A percentile compares a stretch with the other conserved stretches of the same genome.
These are phyloP conservation scores for Phytophthora aleatoria DNA, from an alignment of 352 stramenopile genomes.

Conservation along the genomic window DNA sequence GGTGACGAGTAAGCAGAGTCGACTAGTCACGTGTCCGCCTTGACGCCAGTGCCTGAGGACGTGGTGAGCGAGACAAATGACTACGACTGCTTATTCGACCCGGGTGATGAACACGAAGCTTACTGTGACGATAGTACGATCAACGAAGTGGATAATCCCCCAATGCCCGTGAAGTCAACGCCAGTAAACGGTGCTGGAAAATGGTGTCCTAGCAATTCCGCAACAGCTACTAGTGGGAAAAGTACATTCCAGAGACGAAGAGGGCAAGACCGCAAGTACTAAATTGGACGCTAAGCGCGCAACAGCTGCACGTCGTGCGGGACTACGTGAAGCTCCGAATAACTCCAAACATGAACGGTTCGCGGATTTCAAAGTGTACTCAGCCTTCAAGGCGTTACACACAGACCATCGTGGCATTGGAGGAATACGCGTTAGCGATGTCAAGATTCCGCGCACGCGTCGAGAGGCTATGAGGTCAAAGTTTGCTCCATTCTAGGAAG, in stretches of 20 bases:
- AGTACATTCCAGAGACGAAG: neutral
- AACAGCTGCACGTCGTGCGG: too few relatives aligned
- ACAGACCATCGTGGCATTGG: neutral
- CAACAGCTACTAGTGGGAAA: neutral
- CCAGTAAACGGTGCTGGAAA: neutral
- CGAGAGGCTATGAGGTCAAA: neutral
- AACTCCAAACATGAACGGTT: too few relatives aligned
- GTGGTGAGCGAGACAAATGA: neutral
- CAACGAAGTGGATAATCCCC: too few relatives aligned
- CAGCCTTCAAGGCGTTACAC: conserved; percentile 2
- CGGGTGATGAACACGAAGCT: neutral
- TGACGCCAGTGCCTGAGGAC: neutral
- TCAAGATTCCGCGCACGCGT: neutral
- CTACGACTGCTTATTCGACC: neutral
- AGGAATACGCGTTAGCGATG: neutral
- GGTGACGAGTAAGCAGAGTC: neutral
- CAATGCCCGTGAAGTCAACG: too few relatives aligned
- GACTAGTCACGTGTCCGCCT: neutral
- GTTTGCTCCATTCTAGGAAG: neutral
- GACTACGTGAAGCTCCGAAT: neutral
- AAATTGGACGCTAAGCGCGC: neutral
- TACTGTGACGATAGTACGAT: neutral
- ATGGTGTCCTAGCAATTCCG: neutral
- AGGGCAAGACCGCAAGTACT: neutral
- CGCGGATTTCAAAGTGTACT: neutral